Conservation (phyloP, 805 yeast species). For the Debaryomyces prosopidis region DNA sequence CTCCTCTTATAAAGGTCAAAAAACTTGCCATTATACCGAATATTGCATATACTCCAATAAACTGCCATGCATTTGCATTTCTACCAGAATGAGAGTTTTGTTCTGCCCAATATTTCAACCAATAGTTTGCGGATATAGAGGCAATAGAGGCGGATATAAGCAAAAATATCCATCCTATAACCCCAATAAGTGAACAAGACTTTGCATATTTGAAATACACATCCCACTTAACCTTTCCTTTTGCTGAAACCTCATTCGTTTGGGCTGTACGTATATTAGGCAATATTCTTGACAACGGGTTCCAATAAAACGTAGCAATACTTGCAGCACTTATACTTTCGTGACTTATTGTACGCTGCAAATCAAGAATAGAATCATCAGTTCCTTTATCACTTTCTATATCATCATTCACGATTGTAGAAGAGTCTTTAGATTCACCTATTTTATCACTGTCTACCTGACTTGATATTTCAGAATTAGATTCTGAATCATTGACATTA, state of each 20-base stretch:
- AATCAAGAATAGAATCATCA: constrained; percentile 10
- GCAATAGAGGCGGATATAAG: constrained; percentile 20
- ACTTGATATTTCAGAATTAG: neutral
- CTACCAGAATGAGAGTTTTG: constrained; percentile 38
- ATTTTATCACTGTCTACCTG: neutral
- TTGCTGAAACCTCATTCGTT: constrained; percentile 43
- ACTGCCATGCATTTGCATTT: constrained; percentile 43
- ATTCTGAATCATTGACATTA: neutral
- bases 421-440: neutral
- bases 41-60: constrained; percentile 16
- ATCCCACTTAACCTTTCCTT: constrained; percentile 57
- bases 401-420: constrained; percentile 7
- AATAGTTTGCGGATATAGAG: constrained; percentile 52
- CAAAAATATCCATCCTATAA: constrained; percentile 21
- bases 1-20: constrained; percentile 44
- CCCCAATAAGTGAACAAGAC: constrained; percentile 58
- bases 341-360: constrained; percentile 5
- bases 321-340: constrained; percentile 42
- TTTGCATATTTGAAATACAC: constrained; percentile 56
- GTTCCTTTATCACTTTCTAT: constrained; percentile 12
- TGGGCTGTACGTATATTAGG: constrained; percentile 42
- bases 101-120: constrained; percentile 75
- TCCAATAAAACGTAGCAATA: constrained; percentile 56
- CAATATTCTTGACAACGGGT: constrained; percentile 31
- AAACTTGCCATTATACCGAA: constrained; percentile 1